phyloP scores from a whole-genome alignment of 768 basidiomycete genomes.

The Boletus rex-veris region DNA sequence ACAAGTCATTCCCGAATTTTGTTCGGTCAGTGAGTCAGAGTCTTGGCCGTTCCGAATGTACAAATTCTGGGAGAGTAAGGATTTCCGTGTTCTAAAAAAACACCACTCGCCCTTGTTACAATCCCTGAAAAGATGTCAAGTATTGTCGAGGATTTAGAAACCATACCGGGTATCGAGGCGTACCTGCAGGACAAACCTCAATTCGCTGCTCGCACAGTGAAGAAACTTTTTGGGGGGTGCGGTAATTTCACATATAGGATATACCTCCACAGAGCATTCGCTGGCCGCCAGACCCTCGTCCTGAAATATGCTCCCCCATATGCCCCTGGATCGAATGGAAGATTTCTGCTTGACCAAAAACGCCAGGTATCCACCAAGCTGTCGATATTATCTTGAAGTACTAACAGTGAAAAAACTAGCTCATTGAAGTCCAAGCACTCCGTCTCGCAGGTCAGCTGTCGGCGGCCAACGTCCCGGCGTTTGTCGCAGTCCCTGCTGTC shows the following conservation, averaged over 20 bases:
- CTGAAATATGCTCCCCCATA: slow-evolving; percentile 57
- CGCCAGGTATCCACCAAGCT: slow-evolving; percentile 46
- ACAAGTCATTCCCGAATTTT: neutral
- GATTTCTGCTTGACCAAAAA: slow-evolving; percentile 37
- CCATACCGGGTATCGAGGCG: slow-evolving; percentile 28
- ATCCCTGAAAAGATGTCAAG: slow-evolving; percentile 14
- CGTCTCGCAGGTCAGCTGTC: slow-evolving; percentile 38
- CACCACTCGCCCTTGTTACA: neutral
- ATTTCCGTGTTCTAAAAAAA: neutral
- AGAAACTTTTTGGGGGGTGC: slow-evolving; percentile 46
- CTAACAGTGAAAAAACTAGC: slow-evolving; percentile 35
- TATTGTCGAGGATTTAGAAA: slow-evolving; percentile 25
- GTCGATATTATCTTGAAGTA: neutral
- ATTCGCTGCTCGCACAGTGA: slow-evolving; percentile 42
- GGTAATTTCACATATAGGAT: slow-evolving; percentile 60
- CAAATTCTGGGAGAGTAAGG: neutral
- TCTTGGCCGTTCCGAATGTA: neutral
- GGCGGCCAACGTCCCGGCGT: slow-evolving; percentile 25
- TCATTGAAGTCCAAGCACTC: slow-evolving; percentile 47
- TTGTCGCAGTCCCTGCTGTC: slow-evolving; percentile 49
- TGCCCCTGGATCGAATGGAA: slow-evolving; percentile 24
- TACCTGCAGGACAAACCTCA: slow-evolving; percentile 46
- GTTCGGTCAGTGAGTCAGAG: slow-evolving; percentile 12
- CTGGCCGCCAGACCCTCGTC: slow-evolving; percentile 46
- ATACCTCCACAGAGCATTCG: slow-evolving; percentile 37